Evolutionary conservation across 2,329 filamentous ascomycete species (phyloP).

Genomic region (Nemania bipapillata): DNA sequence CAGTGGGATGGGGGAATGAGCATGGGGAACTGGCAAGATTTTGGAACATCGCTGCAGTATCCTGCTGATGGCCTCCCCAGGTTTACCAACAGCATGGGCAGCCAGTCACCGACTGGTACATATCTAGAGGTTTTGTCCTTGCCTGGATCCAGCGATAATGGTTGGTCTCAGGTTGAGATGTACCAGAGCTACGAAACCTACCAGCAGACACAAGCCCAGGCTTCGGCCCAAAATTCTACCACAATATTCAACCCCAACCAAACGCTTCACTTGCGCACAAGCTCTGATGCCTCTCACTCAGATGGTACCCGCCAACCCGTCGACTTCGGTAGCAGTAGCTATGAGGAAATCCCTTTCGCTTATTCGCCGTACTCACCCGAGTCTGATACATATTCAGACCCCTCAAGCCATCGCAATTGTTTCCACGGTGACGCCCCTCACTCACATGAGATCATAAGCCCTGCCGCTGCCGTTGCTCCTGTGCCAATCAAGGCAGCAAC

Average conservation of each 20-base stretch:
- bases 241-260: slow-evolving; percentile 93
- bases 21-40: slow-evolving; percentile 82
- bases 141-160: slow-evolving; percentile 83
- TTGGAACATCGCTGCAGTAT: slow-evolving; percentile 70
- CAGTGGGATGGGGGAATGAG: slow-evolving; percentile 66
- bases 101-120: slow-evolving; percentile 78
- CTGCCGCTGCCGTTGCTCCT: slow-evolving; percentile 73
- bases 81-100: slow-evolving; percentile 59
- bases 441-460: slow-evolving; percentile 70
- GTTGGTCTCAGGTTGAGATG: slow-evolving; percentile 84
- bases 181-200: slow-evolving; percentile 77
- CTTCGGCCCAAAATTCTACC: slow-evolving; percentile 63
- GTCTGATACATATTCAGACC: slow-evolving; percentile 78
- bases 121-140: slow-evolving; percentile 89
- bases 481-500: slow-evolving; percentile 74
- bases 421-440: slow-evolving; percentile 67
- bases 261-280: slow-evolving; percentile 86
- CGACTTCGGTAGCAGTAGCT: slow-evolving; percentile 75
- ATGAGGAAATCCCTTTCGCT: slow-evolving; percentile 80
- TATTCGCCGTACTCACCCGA: slow-evolving; percentile 84
- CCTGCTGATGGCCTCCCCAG: slow-evolving; percentile 57
- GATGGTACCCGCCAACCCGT: slow-evolving; percentile 71
- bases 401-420: slow-evolving; percentile 69
- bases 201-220: slow-evolving; percentile 61
- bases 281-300: slow-evolving; percentile 84